These are phyloP conservation scores for Striga hermonthica DNA, from an alignment of 305 asterid species.

Conservation along the genomic window DNA sequence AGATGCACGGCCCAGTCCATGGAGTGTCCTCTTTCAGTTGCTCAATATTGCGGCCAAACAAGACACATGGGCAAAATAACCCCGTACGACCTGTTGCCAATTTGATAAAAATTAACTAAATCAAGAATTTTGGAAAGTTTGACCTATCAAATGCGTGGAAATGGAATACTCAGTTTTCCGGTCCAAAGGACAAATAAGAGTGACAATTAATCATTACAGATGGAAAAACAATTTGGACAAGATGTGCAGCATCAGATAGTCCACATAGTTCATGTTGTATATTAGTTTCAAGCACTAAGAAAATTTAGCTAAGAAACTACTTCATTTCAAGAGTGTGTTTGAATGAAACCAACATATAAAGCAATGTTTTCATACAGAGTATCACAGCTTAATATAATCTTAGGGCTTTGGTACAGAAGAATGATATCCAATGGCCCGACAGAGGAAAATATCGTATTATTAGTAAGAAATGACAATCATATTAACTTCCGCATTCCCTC, in stretches of 20 bases:
- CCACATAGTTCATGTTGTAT: neutral
- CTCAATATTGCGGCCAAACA: constrained; percentile 73
- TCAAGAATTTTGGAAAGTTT: constrained; percentile 1
- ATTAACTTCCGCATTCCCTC: too few relatives aligned
- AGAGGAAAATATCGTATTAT: too few relatives aligned
- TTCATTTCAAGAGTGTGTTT: neutral
- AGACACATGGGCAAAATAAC: constrained; percentile 75
- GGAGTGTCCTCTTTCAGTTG: constrained; percentile 65
- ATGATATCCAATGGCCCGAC: too few relatives aligned
- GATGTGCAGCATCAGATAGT: neutral
- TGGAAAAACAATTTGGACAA: neutral
- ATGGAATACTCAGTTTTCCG: neutral
- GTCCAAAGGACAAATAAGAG: constrained; percentile 18
- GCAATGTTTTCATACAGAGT: too few relatives aligned
- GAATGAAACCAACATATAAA: too few relatives aligned
- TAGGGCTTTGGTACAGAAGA: too few relatives aligned
- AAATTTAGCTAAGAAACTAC: too few relatives aligned
- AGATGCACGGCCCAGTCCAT: constrained; percentile 67
- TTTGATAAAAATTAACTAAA: neutral
- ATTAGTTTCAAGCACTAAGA: neutral
- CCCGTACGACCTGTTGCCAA: constrained; percentile 59
- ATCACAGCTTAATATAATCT: too few relatives aligned
- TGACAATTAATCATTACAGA: constrained; percentile 13
- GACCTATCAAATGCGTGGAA: neutral
- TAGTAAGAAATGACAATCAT: too few relatives aligned